These are phyloP conservation scores for Lactarius tabidus DNA, from an alignment of 768 basidiomycete species.

Conservation along the genomic window DNA sequence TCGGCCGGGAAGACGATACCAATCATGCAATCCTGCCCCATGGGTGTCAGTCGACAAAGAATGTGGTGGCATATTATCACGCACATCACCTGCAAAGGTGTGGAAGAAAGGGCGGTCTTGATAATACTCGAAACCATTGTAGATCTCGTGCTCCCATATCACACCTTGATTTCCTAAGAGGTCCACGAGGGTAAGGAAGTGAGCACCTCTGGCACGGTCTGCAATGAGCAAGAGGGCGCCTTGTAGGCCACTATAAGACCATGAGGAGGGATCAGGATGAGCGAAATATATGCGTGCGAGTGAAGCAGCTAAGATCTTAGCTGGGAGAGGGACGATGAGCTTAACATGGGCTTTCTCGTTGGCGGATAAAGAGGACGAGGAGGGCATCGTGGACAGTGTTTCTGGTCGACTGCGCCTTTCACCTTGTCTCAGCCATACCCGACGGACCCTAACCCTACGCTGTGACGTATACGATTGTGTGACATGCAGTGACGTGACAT, in stretches of 20 bases:
- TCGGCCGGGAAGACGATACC: slow-evolving; percentile 89
- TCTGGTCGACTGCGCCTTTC: background rate
- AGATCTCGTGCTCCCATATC: slow-evolving; percentile 92
- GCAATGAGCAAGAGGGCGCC: slow-evolving; percentile 75
- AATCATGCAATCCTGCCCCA: slow-evolving; percentile 75
- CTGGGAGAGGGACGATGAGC: slow-evolving; percentile 48
- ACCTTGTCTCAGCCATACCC: background rate
- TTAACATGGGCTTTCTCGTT: slow-evolving; percentile 81
- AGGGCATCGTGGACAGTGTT: slow-evolving; percentile 50
- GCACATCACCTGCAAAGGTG: slow-evolving; percentile 87
- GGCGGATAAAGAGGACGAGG: slow-evolving; percentile 60
- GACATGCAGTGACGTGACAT: background rate
- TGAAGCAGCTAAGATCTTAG: slow-evolving; percentile 77
- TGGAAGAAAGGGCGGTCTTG: slow-evolving; percentile 90
- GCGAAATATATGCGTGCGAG: slow-evolving; percentile 90
- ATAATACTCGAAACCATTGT: slow-evolving; percentile 73
- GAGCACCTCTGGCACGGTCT: slow-evolving; percentile 52
- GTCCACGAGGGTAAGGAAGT: slow-evolving; percentile 79
- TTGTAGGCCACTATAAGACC: slow-evolving; percentile 86
- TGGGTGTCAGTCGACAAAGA: background rate
- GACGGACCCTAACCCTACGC: background rate
- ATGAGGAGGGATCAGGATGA: slow-evolving; percentile 65
- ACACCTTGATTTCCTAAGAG: slow-evolving; percentile 78
- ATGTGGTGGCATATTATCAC: slow-evolving; percentile 34
- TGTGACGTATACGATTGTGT: background rate